Evolutionary conservation across 371 early-diverging fungal genomes (phyloP).

Genomic region (Mucor piriformis): DNA sequence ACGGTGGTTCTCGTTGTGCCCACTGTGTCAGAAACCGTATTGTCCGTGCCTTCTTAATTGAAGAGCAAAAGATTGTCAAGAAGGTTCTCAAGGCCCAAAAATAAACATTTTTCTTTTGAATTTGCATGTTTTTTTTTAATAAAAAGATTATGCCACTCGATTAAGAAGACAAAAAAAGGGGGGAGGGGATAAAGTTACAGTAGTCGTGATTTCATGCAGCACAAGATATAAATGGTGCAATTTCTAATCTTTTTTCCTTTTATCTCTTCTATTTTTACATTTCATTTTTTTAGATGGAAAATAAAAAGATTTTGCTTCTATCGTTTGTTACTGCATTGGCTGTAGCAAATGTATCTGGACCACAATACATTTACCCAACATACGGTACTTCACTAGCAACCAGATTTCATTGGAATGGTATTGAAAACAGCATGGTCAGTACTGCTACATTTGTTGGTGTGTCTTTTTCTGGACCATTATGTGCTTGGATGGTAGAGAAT

Average conservation of each 20-base stretch:
- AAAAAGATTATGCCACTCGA: background rate
- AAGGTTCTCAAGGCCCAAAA: conserved; percentile 89
- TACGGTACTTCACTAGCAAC: conserved; percentile 43
- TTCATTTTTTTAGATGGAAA: background rate
- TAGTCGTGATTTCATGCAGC: background rate
- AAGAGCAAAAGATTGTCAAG: conserved; percentile 99
- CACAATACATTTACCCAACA: conserved; percentile 52
- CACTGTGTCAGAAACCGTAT: conserved; percentile 94
- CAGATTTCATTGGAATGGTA: conserved; percentile 44
- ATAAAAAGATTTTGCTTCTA: conserved; percentile 7
- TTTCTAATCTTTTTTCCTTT: background rate
- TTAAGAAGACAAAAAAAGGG: no score
- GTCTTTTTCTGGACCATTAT: conserved; percentile 52
- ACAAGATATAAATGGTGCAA: background rate
- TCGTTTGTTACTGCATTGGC: conserved; percentile 42
- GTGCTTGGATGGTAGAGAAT: conserved; percentile 42
- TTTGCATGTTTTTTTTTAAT: background rate
- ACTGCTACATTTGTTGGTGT: conserved; percentile 53
- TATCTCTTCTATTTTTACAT: background rate
- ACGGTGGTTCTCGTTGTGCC: conserved; percentile 95
- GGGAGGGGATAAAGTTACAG: no score
- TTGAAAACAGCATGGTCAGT: conserved; percentile 53
- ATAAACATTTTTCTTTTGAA: conserved; percentile 10
- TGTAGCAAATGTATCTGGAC: conserved; percentile 49
- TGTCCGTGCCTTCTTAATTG: conserved; percentile 98